Evolutionary conservation across 1,284 basidiomycete species (phyloP).

Genomic region (Rhizopogon parksii): DNA sequence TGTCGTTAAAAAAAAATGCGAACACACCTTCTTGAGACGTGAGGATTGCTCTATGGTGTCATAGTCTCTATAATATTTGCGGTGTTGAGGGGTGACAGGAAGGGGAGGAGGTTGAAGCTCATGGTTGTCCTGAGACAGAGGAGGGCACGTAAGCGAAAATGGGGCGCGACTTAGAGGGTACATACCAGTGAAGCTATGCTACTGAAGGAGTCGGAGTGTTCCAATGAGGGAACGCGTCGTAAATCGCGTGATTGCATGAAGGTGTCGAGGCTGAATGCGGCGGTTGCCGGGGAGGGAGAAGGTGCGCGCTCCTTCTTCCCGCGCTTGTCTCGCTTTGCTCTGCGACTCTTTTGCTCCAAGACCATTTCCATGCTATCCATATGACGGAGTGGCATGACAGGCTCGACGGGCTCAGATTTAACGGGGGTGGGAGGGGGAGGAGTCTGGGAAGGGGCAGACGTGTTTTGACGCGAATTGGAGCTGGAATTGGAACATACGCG

Average conservation of each 20-base stretch:
- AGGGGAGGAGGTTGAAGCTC: conserved; percentile 21
- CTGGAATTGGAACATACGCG: conserved; percentile 46
- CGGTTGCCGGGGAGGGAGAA: conserved; percentile 44
- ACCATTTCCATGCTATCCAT: conserved; percentile 69
- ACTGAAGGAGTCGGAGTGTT: conserved; percentile 24
- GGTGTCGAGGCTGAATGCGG: conserved; percentile 38
- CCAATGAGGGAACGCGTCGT: conserved; percentile 31
- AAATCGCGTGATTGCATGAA: conserved; percentile 51
- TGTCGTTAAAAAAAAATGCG: neutral
- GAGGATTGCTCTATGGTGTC: conserved; percentile 35
- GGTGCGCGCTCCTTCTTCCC: conserved; percentile 40
- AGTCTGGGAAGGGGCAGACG: conserved; percentile 27
- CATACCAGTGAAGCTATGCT: conserved; percentile 28
- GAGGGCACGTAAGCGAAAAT: conserved; percentile 19
- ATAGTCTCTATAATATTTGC: conserved; percentile 54
- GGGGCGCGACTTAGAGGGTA: conserved; percentile 9
- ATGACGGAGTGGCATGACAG: conserved; percentile 40
- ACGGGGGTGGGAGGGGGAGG: conserved; percentile 49
- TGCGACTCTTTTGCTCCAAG: conserved; percentile 57
- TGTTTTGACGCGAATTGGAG: conserved; percentile 45
- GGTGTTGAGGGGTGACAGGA: conserved; percentile 48
- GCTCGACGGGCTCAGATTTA: conserved; percentile 52
- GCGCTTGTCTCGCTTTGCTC: conserved; percentile 46
- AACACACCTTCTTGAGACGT: conserved; percentile 29
- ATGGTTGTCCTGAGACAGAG: conserved; percentile 23